Evolutionary conservation across 306 rosid genomes (phyloP).

Genomic region (cucumber (Cucumis sativus)): Cucumber_9930_V3 NC_026657.2:33526001-33526500

Average conservation of each 20-base stretch:
- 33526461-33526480: background rate
- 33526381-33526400: background rate
- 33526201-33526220: conserved; percentile 77
- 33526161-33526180: conserved; percentile 54
- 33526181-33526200: conserved; percentile 80
- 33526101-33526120: conserved; percentile 51
- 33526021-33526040: background rate
- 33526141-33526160: conserved; percentile 88
- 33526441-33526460: no score
- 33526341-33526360: background rate
- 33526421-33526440: background rate
- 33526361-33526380: background rate
- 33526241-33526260: conserved; percentile 76
- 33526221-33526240: conserved; percentile 95
- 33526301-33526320: background rate
- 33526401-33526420: background rate
- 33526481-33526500: background rate
- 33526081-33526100: background rate
- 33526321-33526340: background rate
- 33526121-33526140: conserved; percentile 88
- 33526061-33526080: background rate
- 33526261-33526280: conserved; percentile 63
- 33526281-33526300: background rate
- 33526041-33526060: background rate
- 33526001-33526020: background rate